Evolutionary conservation across 306 rosid genomes (phyloP).

Genomic region (Acacia crassicarpa): DNA sequence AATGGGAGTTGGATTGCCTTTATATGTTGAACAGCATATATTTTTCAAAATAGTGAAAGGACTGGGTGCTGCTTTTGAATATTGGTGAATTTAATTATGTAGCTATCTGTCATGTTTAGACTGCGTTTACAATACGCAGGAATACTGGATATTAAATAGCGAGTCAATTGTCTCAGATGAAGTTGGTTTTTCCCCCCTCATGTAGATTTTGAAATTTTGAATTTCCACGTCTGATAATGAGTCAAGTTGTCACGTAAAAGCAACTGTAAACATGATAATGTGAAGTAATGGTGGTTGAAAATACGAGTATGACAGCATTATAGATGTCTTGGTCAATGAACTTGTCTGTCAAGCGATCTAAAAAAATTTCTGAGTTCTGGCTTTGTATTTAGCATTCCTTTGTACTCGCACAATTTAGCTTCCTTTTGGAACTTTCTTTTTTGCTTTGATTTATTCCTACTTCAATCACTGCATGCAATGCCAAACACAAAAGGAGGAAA

Average conservation of each 20-base stretch:
- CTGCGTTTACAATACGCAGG: neutral
- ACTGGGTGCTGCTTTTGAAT: neutral
- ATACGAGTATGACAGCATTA: neutral
- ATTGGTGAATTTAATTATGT: constrained; percentile 3
- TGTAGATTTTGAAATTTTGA: neutral
- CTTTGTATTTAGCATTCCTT: neutral
- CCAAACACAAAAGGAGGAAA: neutral
- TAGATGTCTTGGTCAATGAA: neutral
- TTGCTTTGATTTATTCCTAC: neutral
- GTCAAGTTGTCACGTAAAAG: neutral
- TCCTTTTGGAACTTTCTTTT: neutral
- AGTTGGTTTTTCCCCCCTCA: neutral
- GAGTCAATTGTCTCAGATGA: neutral
- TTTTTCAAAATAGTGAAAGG: neutral
- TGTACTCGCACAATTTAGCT: neutral
- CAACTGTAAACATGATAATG: neutral
- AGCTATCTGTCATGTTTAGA: neutral
- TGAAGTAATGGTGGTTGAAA: neutral
- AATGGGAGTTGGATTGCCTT: neutral
- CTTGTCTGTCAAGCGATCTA: neutral
- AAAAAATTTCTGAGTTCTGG: neutral
- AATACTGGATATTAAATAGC: neutral
- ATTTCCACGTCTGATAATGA: neutral
- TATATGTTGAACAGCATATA: neutral
- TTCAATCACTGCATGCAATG: neutral